phyloP scores from a whole-genome alignment of 768 basidiomycete genomes.

The Suillus paluster region DNA sequence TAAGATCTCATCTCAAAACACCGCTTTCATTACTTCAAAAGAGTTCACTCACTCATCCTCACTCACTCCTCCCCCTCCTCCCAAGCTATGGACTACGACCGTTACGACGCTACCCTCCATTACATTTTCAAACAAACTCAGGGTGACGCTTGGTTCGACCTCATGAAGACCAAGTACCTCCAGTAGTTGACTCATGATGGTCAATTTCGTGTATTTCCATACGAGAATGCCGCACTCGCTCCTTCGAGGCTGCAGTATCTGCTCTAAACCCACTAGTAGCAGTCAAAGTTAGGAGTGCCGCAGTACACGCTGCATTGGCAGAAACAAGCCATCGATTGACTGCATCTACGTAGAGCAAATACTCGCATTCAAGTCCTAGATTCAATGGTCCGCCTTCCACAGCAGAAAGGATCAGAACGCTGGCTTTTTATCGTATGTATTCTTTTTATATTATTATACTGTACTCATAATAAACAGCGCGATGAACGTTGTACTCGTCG shows the following conservation, averaged over 20 bases:
- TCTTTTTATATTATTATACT: no score
- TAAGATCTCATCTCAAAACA: no score
- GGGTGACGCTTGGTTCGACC: slow-evolving; percentile 60
- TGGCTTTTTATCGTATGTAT: slow-evolving; percentile 78
- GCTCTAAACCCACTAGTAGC: slow-evolving; percentile 59
- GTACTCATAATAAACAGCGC: slow-evolving; percentile 47
- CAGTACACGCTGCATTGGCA: slow-evolving; percentile 55
- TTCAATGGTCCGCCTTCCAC: slow-evolving; percentile 74
- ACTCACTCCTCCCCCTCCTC: not conserved
- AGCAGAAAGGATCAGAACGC: slow-evolving; percentile 43
- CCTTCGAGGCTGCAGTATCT: slow-evolving; percentile 59
- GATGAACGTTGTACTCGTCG: slow-evolving; percentile 83
- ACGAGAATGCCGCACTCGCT: slow-evolving; percentile 54
- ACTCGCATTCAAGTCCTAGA: slow-evolving; percentile 86
- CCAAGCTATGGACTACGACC: slow-evolving; percentile 38
- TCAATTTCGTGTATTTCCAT: slow-evolving; percentile 59
- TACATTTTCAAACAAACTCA: slow-evolving; percentile 38
- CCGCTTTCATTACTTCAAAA: no score
- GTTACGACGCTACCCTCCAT: slow-evolving; percentile 36
- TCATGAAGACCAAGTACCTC: slow-evolving; percentile 49
- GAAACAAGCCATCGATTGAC: slow-evolving; percentile 35
- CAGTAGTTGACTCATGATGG: slow-evolving; percentile 54
- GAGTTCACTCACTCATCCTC: no score
- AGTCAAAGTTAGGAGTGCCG: slow-evolving; percentile 54
- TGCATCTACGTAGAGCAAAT: slow-evolving; percentile 53